Percentiles rank a stretch among this genome's conserved stretches.
These are phyloP conservation scores for Boletellus deceptivus DNA, from an alignment of 1,284 basidiomycete genomes.

Conservation along the genomic window DNA sequence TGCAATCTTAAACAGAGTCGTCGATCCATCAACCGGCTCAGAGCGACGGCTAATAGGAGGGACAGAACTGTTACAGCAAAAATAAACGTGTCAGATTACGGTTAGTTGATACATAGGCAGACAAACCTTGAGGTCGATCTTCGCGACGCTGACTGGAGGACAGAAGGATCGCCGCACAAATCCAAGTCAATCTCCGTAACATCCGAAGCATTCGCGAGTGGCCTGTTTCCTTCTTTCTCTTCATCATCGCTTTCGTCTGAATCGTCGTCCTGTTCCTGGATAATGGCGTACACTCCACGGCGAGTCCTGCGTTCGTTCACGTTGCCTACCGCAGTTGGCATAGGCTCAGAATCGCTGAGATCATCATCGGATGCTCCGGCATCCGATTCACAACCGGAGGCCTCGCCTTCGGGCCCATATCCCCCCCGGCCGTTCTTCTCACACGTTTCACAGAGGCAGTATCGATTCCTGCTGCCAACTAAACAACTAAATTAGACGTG, in stretches of 20 bases:
- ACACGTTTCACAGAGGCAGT: constrained; percentile 89
- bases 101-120: constrained; percentile 1
- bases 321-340: constrained; percentile 42
- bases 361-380: constrained; percentile 46
- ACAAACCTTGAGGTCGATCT: constrained; percentile 33
- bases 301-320: constrained; percentile 74
- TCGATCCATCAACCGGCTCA: constrained; percentile 18
- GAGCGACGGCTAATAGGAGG: constrained; percentile 26
- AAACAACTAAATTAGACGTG: constrained; percentile 18
- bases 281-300: constrained; percentile 70
- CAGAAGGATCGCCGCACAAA: constrained; percentile 42
- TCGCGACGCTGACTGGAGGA: constrained; percentile 22
- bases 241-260: constrained; percentile 53
- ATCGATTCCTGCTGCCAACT: constrained; percentile 85
- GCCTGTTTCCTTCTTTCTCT: constrained; percentile 45
- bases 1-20: constrained; percentile 48
- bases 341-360: constrained; percentile 37
- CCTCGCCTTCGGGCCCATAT: constrained; percentile 61
- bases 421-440: constrained; percentile 75
- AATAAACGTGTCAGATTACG: constrained; percentile 11
- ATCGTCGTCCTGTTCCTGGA: constrained; percentile 55
- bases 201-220: constrained; percentile 44
- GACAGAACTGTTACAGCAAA: constrained; percentile 22
- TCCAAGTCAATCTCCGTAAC: constrained; percentile 53
- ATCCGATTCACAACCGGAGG: constrained; percentile 44